Base-by-base conservation (phyloP, 2,329 filamentous ascomycete species). In the Aureobasidium sp. region DNA sequence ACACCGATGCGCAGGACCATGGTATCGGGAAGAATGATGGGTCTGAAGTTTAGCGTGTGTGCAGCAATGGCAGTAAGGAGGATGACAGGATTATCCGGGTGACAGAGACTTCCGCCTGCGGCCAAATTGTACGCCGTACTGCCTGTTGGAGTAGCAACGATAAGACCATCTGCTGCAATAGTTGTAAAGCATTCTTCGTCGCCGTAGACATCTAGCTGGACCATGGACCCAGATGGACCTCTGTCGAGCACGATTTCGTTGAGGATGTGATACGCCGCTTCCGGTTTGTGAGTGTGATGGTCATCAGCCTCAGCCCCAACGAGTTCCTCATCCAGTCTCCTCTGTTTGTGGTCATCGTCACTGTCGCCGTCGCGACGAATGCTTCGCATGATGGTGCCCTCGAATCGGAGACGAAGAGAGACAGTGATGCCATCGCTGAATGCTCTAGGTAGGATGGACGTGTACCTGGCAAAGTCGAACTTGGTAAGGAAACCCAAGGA, bases 191-290 rank as follows among this genome's bases (percentile, higher is more conserved):
- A 91, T 74, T 96, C 90, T 69, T 97, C 90, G 69, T 97, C 93
- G 22, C 91, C 92, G 72, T 97, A 97, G 29, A 97, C 83, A 72
- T 97, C 93, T 22, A 90, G 91, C 58, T 86, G 87, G 12, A 90
- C 94, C 90, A 99, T 93, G 60, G 91, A 96, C 49, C 93, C 86
- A 74, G 95, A 97, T 7, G 94, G 94, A 0, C 94, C 94, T 20
- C 94, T 84, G 71, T 99, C 94, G 34, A 97, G 85, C 9, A 99
- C 93, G n/a, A 97, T 86, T 73, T 99, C 94, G 70, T 99, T 99
- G 65, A 99, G 78, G 63, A 97, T 96, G 74, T 96, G 90, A 73
- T 87, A 91, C 1, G 89, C 92, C 42, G 86, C 85, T 68, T 94
- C 90, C 0, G 92, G 92, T 45, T 80, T 83, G 77, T 97, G 94